These are phyloP conservation scores for Teunomyces panamensis DNA, from an alignment of 805 yeast genomes.

Conservation along the genomic window DNA sequence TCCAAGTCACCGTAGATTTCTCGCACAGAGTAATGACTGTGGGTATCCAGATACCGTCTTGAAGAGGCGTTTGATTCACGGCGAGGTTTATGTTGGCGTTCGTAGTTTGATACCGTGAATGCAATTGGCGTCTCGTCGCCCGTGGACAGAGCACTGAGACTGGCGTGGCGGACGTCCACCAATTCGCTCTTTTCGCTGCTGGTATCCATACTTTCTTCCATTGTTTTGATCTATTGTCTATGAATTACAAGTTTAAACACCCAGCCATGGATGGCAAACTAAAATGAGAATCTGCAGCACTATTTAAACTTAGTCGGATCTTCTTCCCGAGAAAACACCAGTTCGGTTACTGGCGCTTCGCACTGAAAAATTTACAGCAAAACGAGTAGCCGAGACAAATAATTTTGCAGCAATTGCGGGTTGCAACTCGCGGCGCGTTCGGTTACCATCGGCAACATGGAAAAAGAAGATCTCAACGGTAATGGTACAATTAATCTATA, in stretches of 20 bases:
- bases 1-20: slow-evolving; percentile 34
- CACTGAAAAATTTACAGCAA: not conserved
- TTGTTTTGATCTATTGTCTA: too few species aligned
- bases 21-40: slow-evolving; percentile 20
- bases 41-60: slow-evolving; percentile 4
- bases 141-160: slow-evolving; percentile 13
- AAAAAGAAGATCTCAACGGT: not conserved
- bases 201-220: not conserved
- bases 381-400: not conserved
- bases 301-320: not conserved
- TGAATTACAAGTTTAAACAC: too few species aligned
- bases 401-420: not conserved
- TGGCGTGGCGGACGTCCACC: not conserved
- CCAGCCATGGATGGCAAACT: too few species aligned
- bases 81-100: slow-evolving; percentile 6
- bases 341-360: slow-evolving; percentile 1
- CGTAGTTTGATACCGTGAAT: slow-evolving; percentile 1
- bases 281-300: not conserved
- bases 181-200: slow-evolving; percentile 3
- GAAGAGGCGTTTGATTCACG: slow-evolving; percentile 15
- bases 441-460: not conserved
- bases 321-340: not conserved
- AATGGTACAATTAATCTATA: not conserved
- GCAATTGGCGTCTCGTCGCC: slow-evolving; percentile 5
- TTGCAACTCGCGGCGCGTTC: slow-evolving; percentile 1